A percentile compares a stretch with the other conserved stretches of the same genome.
Evolutionary conservation across 805 yeast genomes (phyloP).

Genomic region (Myxozyma monticola): DNA sequence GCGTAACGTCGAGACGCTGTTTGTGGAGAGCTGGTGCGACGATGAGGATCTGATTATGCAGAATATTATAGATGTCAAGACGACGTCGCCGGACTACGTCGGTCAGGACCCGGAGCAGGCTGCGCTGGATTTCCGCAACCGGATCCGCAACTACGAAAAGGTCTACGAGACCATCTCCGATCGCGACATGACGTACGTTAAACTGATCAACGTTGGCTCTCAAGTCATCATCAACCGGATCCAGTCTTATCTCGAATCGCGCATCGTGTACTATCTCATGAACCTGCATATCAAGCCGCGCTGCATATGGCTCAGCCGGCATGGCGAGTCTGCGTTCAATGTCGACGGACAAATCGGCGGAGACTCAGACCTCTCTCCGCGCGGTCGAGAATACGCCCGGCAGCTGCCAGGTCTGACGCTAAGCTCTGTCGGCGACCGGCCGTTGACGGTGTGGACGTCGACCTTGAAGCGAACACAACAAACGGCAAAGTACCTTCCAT

Average conservation of each 20-base stretch:
- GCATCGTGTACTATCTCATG: conserved; percentile 95
- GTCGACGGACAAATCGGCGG: conserved; percentile 96
- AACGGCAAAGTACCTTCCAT: conserved; percentile 80
- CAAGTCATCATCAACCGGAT: conserved; percentile 87
- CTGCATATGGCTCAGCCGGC: conserved; percentile 89
- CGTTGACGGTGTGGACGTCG: conserved; percentile 93
- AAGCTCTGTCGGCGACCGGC: conserved; percentile 53
- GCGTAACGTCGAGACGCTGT: conserved; percentile 80
- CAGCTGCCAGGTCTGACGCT: conserved; percentile 76
- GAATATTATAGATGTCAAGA: conserved; percentile 82
- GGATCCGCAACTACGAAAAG: conserved; percentile 72
- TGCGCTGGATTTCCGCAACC: conserved; percentile 63
- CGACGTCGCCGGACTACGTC: conserved; percentile 79
- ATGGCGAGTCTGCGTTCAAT: conserved; percentile 92
- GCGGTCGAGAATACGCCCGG: conserved; percentile 81
- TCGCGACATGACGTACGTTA: conserved; percentile 71
- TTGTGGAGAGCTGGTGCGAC: conserved; percentile 88
- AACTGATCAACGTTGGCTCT: conserved; percentile 81
- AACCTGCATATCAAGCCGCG: conserved; percentile 91
- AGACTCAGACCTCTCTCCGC: conserved; percentile 77
- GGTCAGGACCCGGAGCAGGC: conserved; percentile 72
- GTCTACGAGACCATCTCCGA: conserved; percentile 75
- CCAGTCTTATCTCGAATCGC: conserved; percentile 82
- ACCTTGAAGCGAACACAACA: conserved; percentile 89
- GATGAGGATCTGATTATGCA: conserved; percentile 74